Conservation (phyloP, 805 yeast genomes). For the Ogataea neopini region DNA sequence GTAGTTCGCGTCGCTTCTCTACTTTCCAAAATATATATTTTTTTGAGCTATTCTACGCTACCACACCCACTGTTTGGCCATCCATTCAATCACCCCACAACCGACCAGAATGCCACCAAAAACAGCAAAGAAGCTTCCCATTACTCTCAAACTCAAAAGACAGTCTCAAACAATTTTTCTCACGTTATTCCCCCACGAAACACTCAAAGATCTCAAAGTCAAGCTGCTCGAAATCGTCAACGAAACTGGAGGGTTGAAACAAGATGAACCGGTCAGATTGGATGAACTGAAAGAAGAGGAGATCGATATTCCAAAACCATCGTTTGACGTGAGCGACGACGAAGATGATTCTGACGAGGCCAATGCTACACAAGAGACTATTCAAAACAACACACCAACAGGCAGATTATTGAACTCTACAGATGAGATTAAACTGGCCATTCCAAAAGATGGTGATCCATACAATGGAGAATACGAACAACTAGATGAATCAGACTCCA, state of each 20-base stretch:
- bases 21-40: too few species aligned
- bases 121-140: constrained; percentile 19
- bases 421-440: constrained; percentile 39
- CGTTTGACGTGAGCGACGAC: constrained; percentile 31
- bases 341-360: constrained; percentile 31
- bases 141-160: constrained; percentile 36
- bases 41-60: too few species aligned
- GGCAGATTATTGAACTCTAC: constrained; percentile 23
- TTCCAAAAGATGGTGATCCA: constrained; percentile 40
- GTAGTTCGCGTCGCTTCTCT: too few species aligned
- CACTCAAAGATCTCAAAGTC: constrained; percentile 29
- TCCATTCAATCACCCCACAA: background rate
- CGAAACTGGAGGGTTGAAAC: constrained; percentile 49
- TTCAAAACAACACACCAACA: constrained; percentile 17
- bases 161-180: constrained; percentile 38
- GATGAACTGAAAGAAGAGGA: constrained; percentile 34
- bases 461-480: constrained; percentile 17
- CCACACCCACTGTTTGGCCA: too few species aligned
- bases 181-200: constrained; percentile 25
- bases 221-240: constrained; percentile 42
- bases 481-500: constrained; percentile 31
- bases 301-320: constrained; percentile 44
- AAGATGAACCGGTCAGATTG: constrained; percentile 30
- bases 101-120: constrained; percentile 30
- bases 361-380: constrained; percentile 23